Conservation (phyloP, 2,329 filamentous ascomycete genomes). For the Colletotrichum magnum region DNA sequence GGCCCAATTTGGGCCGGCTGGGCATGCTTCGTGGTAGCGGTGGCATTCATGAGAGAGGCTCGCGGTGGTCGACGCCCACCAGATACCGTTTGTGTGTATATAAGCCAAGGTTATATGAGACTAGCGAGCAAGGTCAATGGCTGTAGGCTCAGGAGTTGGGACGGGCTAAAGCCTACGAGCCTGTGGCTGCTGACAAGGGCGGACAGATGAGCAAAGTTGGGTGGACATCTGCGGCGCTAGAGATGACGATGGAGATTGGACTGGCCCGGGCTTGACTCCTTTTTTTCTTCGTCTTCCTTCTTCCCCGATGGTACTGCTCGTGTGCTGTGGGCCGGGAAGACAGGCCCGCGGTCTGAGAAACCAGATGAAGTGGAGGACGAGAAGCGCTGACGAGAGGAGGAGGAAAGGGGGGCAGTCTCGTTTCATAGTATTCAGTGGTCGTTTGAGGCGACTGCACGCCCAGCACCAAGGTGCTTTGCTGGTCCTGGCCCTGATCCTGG, state of each 20-base stretch:
- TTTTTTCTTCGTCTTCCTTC: not conserved
- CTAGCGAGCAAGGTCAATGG: constrained; percentile 27
- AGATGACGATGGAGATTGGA: constrained; percentile 27
- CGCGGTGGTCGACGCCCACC: too few species aligned
- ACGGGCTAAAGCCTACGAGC: not conserved
- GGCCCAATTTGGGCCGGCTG: constrained; percentile 4
- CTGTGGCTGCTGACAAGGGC: constrained; percentile 34
- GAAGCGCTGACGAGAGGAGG: not conserved
- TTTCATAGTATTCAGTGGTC: constrained; percentile 35
- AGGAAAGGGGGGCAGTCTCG: constrained; percentile 18
- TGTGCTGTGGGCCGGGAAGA: constrained; percentile 36
- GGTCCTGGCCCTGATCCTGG: constrained; percentile 2
- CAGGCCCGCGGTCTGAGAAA: constrained; percentile 18
- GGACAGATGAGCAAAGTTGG: constrained; percentile 37
- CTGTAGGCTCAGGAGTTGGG: constrained; percentile 15
- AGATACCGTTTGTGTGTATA: not conserved
- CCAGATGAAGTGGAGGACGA: not conserved
- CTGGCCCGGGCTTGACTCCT: constrained; percentile 5
- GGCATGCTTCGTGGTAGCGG: not conserved
- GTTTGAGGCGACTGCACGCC: constrained; percentile 40
- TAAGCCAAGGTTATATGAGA: constrained; percentile 7
- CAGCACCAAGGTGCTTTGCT: constrained; percentile 16
- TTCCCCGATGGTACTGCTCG: constrained; percentile 13
- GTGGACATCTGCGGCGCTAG: constrained; percentile 8
- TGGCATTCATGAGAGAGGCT: not conserved